Evolutionary conservation across 164 flowering plant species (phyloP).

Genomic region (Brasenia schreberi): DNA sequence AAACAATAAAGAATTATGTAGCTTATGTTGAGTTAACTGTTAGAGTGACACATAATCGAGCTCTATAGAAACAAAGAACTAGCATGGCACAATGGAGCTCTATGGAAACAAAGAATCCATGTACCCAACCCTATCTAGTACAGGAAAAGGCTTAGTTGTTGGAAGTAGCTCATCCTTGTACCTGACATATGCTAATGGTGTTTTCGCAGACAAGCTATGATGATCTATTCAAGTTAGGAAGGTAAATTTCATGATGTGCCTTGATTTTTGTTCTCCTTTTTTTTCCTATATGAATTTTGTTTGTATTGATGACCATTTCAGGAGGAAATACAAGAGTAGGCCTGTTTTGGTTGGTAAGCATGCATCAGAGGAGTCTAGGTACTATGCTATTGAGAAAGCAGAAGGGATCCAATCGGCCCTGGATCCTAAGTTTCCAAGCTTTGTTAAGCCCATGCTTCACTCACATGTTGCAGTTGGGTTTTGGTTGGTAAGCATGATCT

Average conservation of each 20-base stretch:
- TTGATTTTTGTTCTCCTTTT: background rate
- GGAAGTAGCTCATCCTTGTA: background rate
- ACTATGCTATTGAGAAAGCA: conserved; percentile 31
- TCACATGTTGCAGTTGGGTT: conserved; percentile 65
- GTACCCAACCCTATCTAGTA: too few relatives aligned
- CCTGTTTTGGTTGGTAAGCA: conserved; percentile 25
- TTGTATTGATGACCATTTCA: background rate
- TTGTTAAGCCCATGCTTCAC: conserved; percentile 60
- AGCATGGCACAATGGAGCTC: too few relatives aligned
- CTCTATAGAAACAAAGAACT: too few relatives aligned
- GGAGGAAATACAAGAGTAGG: conserved; percentile 15
- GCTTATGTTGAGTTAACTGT: background rate
- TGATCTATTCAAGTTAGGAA: conserved; percentile 9
- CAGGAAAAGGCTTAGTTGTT: background rate
- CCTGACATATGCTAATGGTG: background rate
- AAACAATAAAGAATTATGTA: too few relatives aligned
- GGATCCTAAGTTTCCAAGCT: conserved; percentile 32
- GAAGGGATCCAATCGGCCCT: conserved; percentile 21
- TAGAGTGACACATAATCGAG: too few relatives aligned
- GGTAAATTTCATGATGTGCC: conserved; percentile 5
- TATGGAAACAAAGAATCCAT: too few relatives aligned
- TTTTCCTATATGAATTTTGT: background rate
- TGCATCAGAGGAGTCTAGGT: conserved; percentile 32
- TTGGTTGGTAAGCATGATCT: conserved; percentile 45
- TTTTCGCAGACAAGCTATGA: conserved; percentile 8